These are phyloP conservation scores for Penicillium argentinense DNA, from an alignment of 495 filamentous ascomycete species.

Conservation along the genomic window DNA sequence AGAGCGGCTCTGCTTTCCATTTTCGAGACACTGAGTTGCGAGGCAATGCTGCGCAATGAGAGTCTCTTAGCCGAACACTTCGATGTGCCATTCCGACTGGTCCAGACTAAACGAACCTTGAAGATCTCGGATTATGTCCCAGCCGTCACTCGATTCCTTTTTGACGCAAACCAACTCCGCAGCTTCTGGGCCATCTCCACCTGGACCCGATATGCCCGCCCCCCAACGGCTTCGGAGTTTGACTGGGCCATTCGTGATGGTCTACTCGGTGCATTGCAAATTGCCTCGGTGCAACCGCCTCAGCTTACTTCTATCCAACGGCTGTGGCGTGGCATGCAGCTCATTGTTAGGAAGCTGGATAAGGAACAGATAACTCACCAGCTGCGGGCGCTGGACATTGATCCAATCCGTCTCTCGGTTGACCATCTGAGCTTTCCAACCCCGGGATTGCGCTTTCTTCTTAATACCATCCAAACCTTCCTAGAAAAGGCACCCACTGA, in stretches of 20 bases:
- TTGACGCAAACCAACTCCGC: slow-evolving; percentile 59
- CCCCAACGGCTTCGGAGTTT: slow-evolving; percentile 67
- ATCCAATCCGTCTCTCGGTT: slow-evolving; percentile 72
- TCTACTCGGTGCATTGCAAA: slow-evolving; percentile 45
- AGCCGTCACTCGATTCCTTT: slow-evolving; percentile 78
- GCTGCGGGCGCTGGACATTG: slow-evolving; percentile 74
- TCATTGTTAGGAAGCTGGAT: slow-evolving; percentile 68
- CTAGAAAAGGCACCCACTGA: slow-evolving; percentile 70
- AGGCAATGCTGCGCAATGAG: slow-evolving; percentile 56
- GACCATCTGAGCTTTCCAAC: slow-evolving; percentile 68
- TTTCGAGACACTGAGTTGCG: slow-evolving; percentile 64
- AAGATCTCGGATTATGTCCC: slow-evolving; percentile 71
- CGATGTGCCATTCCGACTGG: slow-evolving; percentile 72
- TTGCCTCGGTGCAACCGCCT: slow-evolving; percentile 44
- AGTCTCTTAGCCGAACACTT: slow-evolving; percentile 59
- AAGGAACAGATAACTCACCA: slow-evolving; percentile 75
- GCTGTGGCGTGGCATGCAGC: slow-evolving; percentile 73
- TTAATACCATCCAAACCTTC: slow-evolving; percentile 64
- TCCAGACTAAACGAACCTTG: slow-evolving; percentile 69
- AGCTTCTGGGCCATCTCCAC: slow-evolving; percentile 65
- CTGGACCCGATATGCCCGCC: slow-evolving; percentile 59
- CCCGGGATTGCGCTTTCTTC: slow-evolving; percentile 57
- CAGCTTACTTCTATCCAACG: slow-evolving; percentile 55
- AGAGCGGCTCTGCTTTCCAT: slow-evolving; percentile 55
- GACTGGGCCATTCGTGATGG: slow-evolving; percentile 77